Evolutionary conservation across 768 basidiomycete genomes (phyloP).

Genomic region (Pleurotus platypus): DNA sequence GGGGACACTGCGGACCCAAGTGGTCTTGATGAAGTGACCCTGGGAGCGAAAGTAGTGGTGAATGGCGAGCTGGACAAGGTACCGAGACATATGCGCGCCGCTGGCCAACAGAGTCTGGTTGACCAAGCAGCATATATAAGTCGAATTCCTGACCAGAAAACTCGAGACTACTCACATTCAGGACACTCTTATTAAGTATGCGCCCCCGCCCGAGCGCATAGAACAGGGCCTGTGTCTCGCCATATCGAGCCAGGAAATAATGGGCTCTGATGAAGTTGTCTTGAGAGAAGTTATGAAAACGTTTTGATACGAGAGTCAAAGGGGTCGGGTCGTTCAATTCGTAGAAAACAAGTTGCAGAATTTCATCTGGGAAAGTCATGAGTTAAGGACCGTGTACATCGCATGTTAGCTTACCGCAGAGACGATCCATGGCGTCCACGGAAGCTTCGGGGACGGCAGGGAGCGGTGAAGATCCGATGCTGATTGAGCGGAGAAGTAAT

Average conservation of each 20-base stretch:
- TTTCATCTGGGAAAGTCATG: constrained; percentile 41
- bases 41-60: constrained; percentile 77
- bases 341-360: constrained; percentile 71
- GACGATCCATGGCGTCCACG: constrained; percentile 48
- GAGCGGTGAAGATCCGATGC: constrained; percentile 12
- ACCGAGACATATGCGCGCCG: constrained; percentile 76
- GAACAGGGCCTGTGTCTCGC: constrained; percentile 65
- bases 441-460: constrained; percentile 8
- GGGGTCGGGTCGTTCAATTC: constrained; percentile 63
- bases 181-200: constrained; percentile 58
- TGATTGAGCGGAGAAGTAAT: constrained; percentile 11
- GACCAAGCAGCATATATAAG: too few relatives aligned
- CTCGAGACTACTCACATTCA: constrained; percentile 53
- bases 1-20: constrained; percentile 67
- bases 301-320: constrained; percentile 54
- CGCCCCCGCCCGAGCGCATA: constrained; percentile 73
- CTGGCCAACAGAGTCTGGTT: constrained; percentile 66
- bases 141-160: too few relatives aligned
- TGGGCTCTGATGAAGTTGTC: constrained; percentile 75
- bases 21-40: constrained; percentile 66
- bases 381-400: constrained; percentile 11
- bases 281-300: constrained; percentile 58
- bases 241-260: constrained; percentile 76
- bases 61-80: constrained; percentile 72
- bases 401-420: constrained; percentile 51